Conservation (phyloP, 768 basidiomycete genomes). For the Russula foetens region DNA sequence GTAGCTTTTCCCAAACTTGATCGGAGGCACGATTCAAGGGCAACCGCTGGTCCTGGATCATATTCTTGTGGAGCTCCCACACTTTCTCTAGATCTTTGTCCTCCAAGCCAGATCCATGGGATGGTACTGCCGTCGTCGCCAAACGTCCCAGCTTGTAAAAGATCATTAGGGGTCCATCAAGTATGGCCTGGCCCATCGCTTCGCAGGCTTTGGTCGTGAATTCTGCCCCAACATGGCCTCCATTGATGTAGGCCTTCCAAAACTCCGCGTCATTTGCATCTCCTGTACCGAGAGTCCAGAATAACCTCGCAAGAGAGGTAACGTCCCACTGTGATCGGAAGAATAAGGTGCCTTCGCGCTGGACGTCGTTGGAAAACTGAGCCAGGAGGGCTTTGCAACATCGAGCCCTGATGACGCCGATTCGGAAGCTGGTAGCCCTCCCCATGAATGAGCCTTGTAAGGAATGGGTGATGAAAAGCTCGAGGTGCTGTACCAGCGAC, state of each 20-base stretch:
- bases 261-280: background rate
- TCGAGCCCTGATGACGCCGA: background rate
- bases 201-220: background rate
- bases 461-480: background rate
- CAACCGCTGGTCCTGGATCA: background rate
- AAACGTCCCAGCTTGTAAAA: constrained; percentile 1
- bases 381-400: background rate
- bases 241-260: background rate
- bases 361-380: background rate
- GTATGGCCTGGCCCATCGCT: background rate
- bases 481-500: background rate
- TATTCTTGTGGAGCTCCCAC: background rate
- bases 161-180: constrained; percentile 7
- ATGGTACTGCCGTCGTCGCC: background rate
- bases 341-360: background rate
- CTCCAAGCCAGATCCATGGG: background rate
- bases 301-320: background rate
- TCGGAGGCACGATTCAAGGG: background rate
- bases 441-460: constrained; percentile 1
- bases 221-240: background rate
- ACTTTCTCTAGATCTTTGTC: background rate
- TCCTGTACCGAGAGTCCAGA: background rate
- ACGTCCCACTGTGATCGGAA: constrained; percentile 6
- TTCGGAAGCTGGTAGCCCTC: background rate
- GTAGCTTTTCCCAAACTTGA: background rate